A percentile compares a stretch with the other conserved stretches of the same genome.
Conservation (phyloP, 176 grass and related monocot genomes). For the Juncus inflexus region DNA sequence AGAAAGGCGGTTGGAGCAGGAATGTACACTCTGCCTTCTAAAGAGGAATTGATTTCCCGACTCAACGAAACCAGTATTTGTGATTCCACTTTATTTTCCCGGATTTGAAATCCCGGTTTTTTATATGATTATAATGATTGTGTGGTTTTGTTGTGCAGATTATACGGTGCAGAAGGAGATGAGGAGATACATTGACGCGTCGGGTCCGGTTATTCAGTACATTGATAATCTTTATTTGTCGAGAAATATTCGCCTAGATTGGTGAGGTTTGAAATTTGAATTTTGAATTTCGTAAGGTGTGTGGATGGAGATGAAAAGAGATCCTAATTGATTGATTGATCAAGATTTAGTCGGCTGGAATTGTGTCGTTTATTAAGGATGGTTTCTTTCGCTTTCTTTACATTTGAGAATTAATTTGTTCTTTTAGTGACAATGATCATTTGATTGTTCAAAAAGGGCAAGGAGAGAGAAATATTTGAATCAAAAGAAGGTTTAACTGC, state of each 20-base stretch:
- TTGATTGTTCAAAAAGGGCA: background rate
- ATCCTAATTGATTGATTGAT: background rate
- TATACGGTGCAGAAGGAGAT: slow-evolving; percentile 77
- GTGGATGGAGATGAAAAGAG: no score
- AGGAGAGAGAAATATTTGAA: slow-evolving; percentile 12
- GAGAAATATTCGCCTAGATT: slow-evolving; percentile 81
- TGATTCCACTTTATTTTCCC: background rate
- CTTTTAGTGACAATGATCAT: slow-evolving; percentile 1
- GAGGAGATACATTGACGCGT: slow-evolving; percentile 87
- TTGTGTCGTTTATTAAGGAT: no score
- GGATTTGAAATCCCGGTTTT: background rate
- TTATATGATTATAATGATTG: background rate
- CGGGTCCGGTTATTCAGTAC: slow-evolving; percentile 75
- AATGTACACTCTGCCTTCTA: slow-evolving; percentile 88
- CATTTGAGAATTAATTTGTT: slow-evolving; percentile 6
- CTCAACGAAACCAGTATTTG: slow-evolving; percentile 80
- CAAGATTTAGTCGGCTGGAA: slow-evolving; percentile 1
- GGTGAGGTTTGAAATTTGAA: slow-evolving; percentile 42
- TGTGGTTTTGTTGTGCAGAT: slow-evolving; percentile 43
- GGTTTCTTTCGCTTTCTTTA: slow-evolving; percentile 25
- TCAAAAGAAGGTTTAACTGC: background rate
- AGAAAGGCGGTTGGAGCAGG: slow-evolving; percentile 85
- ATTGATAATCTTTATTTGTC: slow-evolving; percentile 94
- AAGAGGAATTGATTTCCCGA: slow-evolving; percentile 65
- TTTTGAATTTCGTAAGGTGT: background rate